Base-by-base conservation (phyloP, 164 flowering plant species). In the Piper longum region DNA sequence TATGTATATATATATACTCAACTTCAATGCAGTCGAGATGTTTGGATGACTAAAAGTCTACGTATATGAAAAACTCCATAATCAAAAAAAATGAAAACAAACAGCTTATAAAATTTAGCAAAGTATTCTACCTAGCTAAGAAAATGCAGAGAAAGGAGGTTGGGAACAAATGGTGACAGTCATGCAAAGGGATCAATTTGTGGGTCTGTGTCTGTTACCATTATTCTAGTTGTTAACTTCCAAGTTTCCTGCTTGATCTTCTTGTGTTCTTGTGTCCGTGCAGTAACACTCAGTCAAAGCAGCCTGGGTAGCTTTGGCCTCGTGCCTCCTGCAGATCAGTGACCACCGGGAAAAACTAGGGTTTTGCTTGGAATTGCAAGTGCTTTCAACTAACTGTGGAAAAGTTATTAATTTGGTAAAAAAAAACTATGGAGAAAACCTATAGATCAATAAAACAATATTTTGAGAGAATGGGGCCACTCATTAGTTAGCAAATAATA, bases 251-350 rank as follows among this genome's bases (percentile, higher is more conserved):
- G 48, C 48, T 19, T 56, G 36, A 26, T 26, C 36, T 26, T 26
- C 36, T 26, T 26, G 36, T 26, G 36, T 26, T 26, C 64, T 63
- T 48, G 14, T 48, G 11, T 12, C 11, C 14, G 9, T 48, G 39
- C 59, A 48, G 73, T 70, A 66, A 70, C 73, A 66, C 43, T 57
- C 62, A 62, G 61, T 63, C 74, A 71, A 43, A 56, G 63, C 43
- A 39, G 52, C 41, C 48, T 11, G n/a, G 41, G 56, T 4, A 16
- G 7, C 52, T 19, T 26, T 11, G 56, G 39, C 36, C 56, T 62
- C 36, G 2, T 48, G 52, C 43, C 18, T 26, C 36, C 36, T 26
- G 36, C 36, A 26, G 36, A 26, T 26, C 36, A 26, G 36, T 26
- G 36, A 26, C 1, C 36, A 26, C 36, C 36, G 2, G 36, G 2